A percentile compares a stretch with the other conserved stretches of the same genome.
These are phyloP conservation scores for Stagonosporopsis chrysanthemi DNA, from an alignment of 2,329 filamentous ascomycete genomes.

Conservation along the genomic window DNA sequence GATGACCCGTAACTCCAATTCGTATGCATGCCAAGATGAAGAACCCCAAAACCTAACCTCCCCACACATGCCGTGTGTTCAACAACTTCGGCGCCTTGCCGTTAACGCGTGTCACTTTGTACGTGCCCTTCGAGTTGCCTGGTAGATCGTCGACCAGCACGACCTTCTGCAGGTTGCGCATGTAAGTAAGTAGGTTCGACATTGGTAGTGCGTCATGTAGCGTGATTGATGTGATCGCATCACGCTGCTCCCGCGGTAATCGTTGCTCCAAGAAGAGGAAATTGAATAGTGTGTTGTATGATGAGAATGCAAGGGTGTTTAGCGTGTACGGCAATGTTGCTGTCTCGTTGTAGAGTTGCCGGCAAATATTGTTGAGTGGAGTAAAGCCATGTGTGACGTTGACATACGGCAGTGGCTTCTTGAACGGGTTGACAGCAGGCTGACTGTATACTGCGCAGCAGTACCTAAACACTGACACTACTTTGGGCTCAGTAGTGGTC, in stretches of 20 bases:
- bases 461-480: slow-evolving; percentile 34
- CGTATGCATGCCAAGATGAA: neutral
- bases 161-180: slow-evolving; percentile 34
- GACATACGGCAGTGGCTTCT: slow-evolving; percentile 7
- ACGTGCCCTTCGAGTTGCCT: slow-evolving; percentile 22
- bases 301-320: slow-evolving; percentile 33
- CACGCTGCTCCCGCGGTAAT: slow-evolving; percentile 29
- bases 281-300: slow-evolving; percentile 36
- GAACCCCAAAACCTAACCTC: neutral
- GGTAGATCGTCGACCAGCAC: slow-evolving; percentile 17
- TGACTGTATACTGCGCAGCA: slow-evolving; percentile 25
- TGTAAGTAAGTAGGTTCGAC: slow-evolving; percentile 23
- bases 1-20: slow-evolving; percentile 4
- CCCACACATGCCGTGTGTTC: slow-evolving; percentile 20
- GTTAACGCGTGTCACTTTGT: slow-evolving; percentile 26
- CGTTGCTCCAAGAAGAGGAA: slow-evolving; percentile 35
- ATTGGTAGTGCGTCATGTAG: slow-evolving; percentile 27
- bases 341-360: slow-evolving; percentile 43
- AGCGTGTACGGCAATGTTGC: slow-evolving; percentile 35
- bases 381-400: slow-evolving; percentile 22
- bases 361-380: slow-evolving; percentile 36
- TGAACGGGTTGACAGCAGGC: slow-evolving; percentile 22
- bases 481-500: neutral
- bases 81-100: slow-evolving; percentile 25
- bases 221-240: slow-evolving; percentile 30